Conservation (phyloP, 2,329 filamentous ascomycete genomes). For the Ceratocystis albifundus region DNA sequence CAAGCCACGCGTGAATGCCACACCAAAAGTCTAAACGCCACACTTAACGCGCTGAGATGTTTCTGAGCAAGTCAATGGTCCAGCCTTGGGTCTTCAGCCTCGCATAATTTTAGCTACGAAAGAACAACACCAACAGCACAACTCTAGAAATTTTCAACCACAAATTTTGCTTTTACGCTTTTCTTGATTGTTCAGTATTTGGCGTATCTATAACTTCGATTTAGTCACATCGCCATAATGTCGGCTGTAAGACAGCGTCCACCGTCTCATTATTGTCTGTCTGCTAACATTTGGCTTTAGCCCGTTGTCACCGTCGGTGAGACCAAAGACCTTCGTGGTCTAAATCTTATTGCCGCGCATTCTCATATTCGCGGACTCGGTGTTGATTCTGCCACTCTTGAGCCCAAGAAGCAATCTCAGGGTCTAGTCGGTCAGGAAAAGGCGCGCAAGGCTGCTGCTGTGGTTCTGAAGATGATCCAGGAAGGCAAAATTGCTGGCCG, state of each 20-base stretch:
- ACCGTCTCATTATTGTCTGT: constrained; percentile 11
- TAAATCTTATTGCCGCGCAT: constrained; percentile 96
- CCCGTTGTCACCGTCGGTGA: constrained; percentile 72
- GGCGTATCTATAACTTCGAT: neutral
- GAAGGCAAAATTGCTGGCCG: constrained; percentile 96
- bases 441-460: constrained; percentile 87
- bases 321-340: constrained; percentile 85
- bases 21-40: constrained; percentile 5
- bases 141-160: neutral
- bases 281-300: constrained; percentile 30
- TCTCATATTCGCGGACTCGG: constrained; percentile 95
- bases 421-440: constrained; percentile 94
- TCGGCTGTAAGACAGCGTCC: constrained; percentile 39
- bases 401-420: constrained; percentile 74
- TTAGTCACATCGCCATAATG: constrained; percentile 32
- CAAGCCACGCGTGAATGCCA: constrained; percentile 7
- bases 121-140: neutral
- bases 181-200: neutral
- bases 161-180: neutral
- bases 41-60: constrained; percentile 16
- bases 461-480: constrained; percentile 98
- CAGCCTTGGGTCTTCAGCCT: constrained; percentile 19
- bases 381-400: constrained; percentile 81
- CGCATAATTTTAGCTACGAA: constrained; percentile 5
- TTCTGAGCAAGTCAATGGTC: neutral